Evolutionary conservation across 495 filamentous ascomycete species (phyloP), one percentile per base, ranked within the genome.

Genomic region (Pyrenopolyporus hunteri): DNA sequence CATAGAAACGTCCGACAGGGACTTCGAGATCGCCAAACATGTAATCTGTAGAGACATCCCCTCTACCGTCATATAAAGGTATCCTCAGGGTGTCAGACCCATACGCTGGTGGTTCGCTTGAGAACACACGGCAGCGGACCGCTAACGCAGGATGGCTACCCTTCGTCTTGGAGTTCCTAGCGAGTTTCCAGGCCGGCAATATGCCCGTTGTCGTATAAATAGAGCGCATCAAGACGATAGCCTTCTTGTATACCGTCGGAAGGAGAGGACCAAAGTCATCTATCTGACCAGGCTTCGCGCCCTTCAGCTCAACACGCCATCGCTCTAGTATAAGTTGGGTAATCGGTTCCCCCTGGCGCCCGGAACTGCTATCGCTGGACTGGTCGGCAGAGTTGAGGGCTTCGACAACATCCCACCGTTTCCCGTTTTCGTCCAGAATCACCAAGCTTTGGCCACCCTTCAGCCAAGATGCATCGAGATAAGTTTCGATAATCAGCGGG

Each of bases 191-290:
- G 19, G 90, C 88, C 16, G 95, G 95, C 63, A 96, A 73, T 52
- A 97, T 82, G 63, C 89, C 89, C 20, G 90, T 84, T 47, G 87
- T 89, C 10, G 91, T 82, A 73, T 91, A 97, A n/a, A 98, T 81
- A 6, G 92, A 92, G 55, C 95, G 84, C 74, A 98, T 97, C 59
- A 98, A 83, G 51, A 98, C 88, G 58, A 98, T 94, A 65, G 86
- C 88, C 76, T 93, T 92, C 78, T 98, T 98, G 79, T 98, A 98
- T 56, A 94, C 86, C 17, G 90, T 93, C 3, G 94, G 92, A 42
- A 97, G 77, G 14, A 84, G 83, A 25, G 85, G 79, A 28, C 81
- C 85, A 63, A 91, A 83, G 61, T 94, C 90, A 11, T 85, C 80
- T 22, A 79, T 71, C 33, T 76, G 70, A 43, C 80, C 78, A n/a